These are phyloP conservation scores for Penicillium sp. DNA, from an alignment of 2,329 filamentous ascomycete genomes.

Conservation along the genomic window DNA sequence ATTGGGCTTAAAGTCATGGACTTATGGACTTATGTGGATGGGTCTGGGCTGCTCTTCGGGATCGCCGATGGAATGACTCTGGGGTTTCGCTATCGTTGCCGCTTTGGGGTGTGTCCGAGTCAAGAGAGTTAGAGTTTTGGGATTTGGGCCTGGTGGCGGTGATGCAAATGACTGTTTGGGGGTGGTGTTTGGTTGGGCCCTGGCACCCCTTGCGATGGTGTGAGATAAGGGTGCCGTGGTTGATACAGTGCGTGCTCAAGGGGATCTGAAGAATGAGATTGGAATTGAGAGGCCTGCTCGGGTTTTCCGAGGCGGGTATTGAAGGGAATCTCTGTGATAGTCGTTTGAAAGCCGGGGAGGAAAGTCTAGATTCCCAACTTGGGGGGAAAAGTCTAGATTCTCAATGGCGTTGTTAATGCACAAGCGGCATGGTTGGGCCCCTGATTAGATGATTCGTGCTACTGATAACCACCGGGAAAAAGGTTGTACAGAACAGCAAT, in stretches of 20 bases:
- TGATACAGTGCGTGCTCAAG: not conserved
- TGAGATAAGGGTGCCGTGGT: not conserved
- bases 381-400: too few species aligned
- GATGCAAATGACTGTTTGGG: too few species aligned
- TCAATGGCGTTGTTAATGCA: too few species aligned
- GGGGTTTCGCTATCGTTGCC: not conserved
- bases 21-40: not conserved
- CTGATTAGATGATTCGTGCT: too few species aligned
- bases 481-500: slow-evolving; percentile 2
- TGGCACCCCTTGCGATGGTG: too few species aligned
- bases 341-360: not conserved
- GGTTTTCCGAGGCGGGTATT: not conserved
- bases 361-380: too few species aligned
- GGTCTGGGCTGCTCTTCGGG: not conserved
- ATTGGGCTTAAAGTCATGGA: not conserved
- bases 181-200: too few species aligned
- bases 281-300: not conserved
- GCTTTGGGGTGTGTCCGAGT: not conserved
- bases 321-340: not conserved
- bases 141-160: not conserved
- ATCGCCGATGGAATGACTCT: not conserved
- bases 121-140: not conserved
- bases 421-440: too few species aligned
- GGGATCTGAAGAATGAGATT: not conserved
- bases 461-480: not conserved